phyloP scores from a whole-genome alignment of 495 filamentous ascomycete genomes.

The Penicillium cinerascens region DNA sequence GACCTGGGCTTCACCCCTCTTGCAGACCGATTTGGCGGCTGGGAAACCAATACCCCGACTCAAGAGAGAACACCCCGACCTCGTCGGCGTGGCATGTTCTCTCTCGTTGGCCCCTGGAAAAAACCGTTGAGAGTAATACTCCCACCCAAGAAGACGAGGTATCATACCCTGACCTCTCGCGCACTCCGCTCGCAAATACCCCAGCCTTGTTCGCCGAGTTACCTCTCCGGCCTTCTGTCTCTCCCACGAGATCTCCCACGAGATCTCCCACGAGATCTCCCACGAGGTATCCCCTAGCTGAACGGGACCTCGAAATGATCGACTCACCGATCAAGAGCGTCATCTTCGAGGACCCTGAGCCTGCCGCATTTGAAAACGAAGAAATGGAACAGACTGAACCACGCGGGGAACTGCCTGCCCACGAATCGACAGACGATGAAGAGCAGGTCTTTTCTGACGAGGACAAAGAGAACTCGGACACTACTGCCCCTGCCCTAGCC shows the following conservation, averaged over 20 bases:
- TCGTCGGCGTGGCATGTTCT: slow-evolving; percentile 43
- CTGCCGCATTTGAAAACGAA: neutral
- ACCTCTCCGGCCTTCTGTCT: slow-evolving; percentile 4
- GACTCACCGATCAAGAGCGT: slow-evolving; percentile 15
- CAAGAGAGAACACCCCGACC: slow-evolving; percentile 38
- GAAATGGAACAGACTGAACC: neutral
- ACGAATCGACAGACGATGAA: slow-evolving; percentile 4
- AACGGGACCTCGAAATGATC: slow-evolving; percentile 2
- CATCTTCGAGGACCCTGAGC: slow-evolving; percentile 25
- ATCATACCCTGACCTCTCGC: slow-evolving; percentile 27
- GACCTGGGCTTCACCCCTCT: slow-evolving; percentile 58
- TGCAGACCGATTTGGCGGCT: slow-evolving; percentile 55
- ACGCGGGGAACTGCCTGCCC: neutral
- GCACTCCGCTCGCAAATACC: slow-evolving; percentile 16
- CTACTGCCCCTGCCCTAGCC: slow-evolving; percentile 27
- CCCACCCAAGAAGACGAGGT: slow-evolving; percentile 11
- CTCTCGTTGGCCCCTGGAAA: slow-evolving; percentile 34
- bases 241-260: slow-evolving; percentile 2
- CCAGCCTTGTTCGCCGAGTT: slow-evolving; percentile 15
- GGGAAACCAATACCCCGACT: slow-evolving; percentile 52
- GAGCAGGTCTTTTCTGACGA: slow-evolving; percentile 8
- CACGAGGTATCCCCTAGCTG: neutral
- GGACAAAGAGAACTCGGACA: slow-evolving; percentile 32
- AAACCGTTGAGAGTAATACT: slow-evolving; percentile 3
- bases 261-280: neutral